These are phyloP conservation scores for Penicillium fuscoglaucum DNA, from an alignment of 2,329 filamentous ascomycete genomes.

Conservation along the genomic window DNA sequence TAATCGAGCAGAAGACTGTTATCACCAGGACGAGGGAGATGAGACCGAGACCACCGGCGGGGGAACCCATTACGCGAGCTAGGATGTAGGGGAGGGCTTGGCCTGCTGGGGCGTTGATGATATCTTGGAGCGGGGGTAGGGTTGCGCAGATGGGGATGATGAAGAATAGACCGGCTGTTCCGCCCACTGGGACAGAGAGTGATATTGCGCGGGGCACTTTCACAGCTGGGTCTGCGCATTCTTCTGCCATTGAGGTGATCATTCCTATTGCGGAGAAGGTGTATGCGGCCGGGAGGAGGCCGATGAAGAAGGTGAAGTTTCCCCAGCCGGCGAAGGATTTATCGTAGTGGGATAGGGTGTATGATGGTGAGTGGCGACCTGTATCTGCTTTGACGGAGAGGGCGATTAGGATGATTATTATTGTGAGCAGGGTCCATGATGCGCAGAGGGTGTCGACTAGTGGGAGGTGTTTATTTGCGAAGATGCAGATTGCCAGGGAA, in stretches of 20 bases:
- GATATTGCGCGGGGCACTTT: slow-evolving; percentile 55
- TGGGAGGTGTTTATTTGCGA: slow-evolving; percentile 68
- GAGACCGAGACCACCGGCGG: slow-evolving; percentile 50
- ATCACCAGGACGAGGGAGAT: slow-evolving; percentile 53
- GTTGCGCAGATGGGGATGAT: slow-evolving; percentile 53
- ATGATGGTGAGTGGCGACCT: slow-evolving; percentile 54
- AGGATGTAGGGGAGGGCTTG: slow-evolving; percentile 57
- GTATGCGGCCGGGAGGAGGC: slow-evolving; percentile 59
- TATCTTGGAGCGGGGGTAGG: slow-evolving; percentile 37
- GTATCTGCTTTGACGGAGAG: slow-evolving; percentile 56
- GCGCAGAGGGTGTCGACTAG: slow-evolving; percentile 61
- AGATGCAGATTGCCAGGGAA: slow-evolving; percentile 64
- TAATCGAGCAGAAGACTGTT: slow-evolving; percentile 56
- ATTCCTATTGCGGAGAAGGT: slow-evolving; percentile 62
- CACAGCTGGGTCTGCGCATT: slow-evolving; percentile 53
- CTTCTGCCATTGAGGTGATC: slow-evolving; percentile 63
- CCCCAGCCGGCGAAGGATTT: slow-evolving; percentile 58
- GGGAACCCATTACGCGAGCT: slow-evolving; percentile 50
- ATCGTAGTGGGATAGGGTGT: slow-evolving; percentile 60
- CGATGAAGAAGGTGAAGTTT: slow-evolving; percentile 63
- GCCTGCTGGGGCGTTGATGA: slow-evolving; percentile 47
- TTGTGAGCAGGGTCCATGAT: slow-evolving; percentile 56
- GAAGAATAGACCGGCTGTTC: slow-evolving; percentile 56
- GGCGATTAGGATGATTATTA: slow-evolving; percentile 58
- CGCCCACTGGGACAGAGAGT: slow-evolving; percentile 55